A percentile compares a stretch with the other conserved stretches of the same genome.
These are phyloP conservation scores for Vaccinium vitisidaea DNA, from an alignment of 148 eudicot genomes.

Conservation along the genomic window DNA sequence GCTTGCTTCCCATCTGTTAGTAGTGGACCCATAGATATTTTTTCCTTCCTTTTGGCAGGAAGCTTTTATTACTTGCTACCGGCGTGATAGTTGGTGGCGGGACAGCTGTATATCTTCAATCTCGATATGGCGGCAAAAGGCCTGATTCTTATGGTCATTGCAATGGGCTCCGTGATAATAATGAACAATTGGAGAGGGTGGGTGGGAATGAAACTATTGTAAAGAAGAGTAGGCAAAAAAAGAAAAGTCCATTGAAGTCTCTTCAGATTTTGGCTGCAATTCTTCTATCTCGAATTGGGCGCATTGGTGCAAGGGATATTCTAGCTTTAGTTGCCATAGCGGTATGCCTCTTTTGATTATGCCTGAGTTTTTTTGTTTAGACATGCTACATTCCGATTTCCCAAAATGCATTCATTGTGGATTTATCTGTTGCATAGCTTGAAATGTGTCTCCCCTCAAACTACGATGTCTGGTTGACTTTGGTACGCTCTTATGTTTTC, in stretches of 20 bases:
- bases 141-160: slow-evolving; percentile 40
- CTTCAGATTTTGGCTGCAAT: slow-evolving; percentile 85
- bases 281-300: slow-evolving; percentile 84
- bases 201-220: slow-evolving; percentile 34
- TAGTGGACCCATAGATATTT: background rate
- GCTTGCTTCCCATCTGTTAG: slow-evolving; percentile 2
- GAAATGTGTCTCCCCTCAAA: background rate
- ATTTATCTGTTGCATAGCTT: background rate
- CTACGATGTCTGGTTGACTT: background rate
- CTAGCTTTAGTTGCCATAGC: slow-evolving; percentile 70
- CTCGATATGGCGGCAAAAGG: slow-evolving; percentile 47
- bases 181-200: slow-evolving; percentile 34
- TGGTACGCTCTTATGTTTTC: background rate
- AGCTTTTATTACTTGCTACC: slow-evolving; percentile 74
- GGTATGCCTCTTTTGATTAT: slow-evolving; percentile 45
- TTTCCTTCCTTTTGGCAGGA: slow-evolving; percentile 46
- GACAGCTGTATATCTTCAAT: slow-evolving; percentile 73
- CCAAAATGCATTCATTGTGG: background rate
- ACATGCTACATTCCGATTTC: slow-evolving; percentile 1
- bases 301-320: slow-evolving; percentile 73
- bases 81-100: slow-evolving; percentile 83
- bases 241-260: slow-evolving; percentile 72
- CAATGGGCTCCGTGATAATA: slow-evolving; percentile 50
- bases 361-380: slow-evolving; percentile 6
- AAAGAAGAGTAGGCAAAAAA: slow-evolving; percentile 66